Percentiles rank a stretch among this genome's conserved stretches.
phyloP scores from a whole-genome alignment of 352 stramenopile species.

The Phytophthora kernoviae region DNA sequence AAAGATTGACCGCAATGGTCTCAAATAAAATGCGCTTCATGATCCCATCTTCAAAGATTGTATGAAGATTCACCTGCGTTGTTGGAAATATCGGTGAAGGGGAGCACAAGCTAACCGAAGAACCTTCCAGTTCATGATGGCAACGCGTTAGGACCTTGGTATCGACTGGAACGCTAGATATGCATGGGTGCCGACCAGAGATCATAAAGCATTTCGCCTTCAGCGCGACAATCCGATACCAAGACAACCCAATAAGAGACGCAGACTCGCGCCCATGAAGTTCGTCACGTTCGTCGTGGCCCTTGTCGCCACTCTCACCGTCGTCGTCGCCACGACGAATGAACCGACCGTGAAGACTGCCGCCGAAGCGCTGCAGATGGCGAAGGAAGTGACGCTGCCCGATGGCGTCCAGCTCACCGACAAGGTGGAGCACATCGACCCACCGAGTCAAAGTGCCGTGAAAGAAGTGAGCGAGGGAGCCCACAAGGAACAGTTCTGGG shows the following conservation, averaged over 20 bases:
- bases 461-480: background rate
- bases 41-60: too few species aligned
- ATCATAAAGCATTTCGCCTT: slow-evolving; percentile 11
- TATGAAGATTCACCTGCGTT: too few species aligned
- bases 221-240: slow-evolving; percentile 7
- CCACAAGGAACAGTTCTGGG: slow-evolving; percentile 14
- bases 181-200: too few species aligned
- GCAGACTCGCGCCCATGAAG: slow-evolving; percentile 13
- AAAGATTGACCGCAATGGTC: too few species aligned
- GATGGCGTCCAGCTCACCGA: slow-evolving; percentile 14
- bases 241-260: background rate
- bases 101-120: too few species aligned
- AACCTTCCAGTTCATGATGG: too few species aligned
- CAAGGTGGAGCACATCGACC: background rate
- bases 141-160: too few species aligned
- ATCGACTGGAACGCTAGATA: too few species aligned
- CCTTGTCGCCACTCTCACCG: slow-evolving; percentile 3
- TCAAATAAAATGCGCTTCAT: too few species aligned
- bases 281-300: slow-evolving; percentile 19
- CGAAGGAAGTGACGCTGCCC: slow-evolving; percentile 1
- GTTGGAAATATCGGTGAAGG: too few species aligned
- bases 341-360: slow-evolving; percentile 15
- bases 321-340: slow-evolving; percentile 1
- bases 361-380: slow-evolving; percentile 12
- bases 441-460: background rate